Base-by-base conservation (phyloP, 495 filamentous ascomycete genomes). In the Aspergillus mulundensis region DNA sequence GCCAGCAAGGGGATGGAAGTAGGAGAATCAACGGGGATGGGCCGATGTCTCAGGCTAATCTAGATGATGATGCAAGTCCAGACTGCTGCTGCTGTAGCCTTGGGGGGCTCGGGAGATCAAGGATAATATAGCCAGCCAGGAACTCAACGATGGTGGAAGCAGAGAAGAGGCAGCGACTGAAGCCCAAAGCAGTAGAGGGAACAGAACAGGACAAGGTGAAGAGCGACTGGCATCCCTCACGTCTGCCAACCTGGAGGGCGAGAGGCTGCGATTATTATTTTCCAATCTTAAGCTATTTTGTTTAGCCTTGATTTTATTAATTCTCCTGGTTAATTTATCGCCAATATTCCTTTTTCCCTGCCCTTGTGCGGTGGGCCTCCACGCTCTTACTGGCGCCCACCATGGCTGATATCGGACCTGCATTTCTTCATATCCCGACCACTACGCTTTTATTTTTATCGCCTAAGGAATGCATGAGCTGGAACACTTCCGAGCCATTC, bases 1-100 rank as follows among this genome's bases (percentile, higher is more conserved):
- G 56, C 56, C 64, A 65, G 65, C 66, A 70, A 66, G 65, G 68
- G 61, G 66, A 63, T 16, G 52, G 55, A 47, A 55, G 54, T 8
- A 28, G 8, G 4, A 56, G 54, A 53, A 48, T 50, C 32, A 44
- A 54, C 24, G 57, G 57, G 41, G 61, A 34, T 21, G 57, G 52
- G 24, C 25, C 40, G 53, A 59, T 65, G 62, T 65, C 62, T 65
- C 55, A 65, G 57, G 44, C 38, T 28, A 54, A 28, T 30, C 32
- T 36, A 43, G 50, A 50, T 23, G 24, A 42, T 30, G 32, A 36
- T 36, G 32, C 32, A 36, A 15, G 32, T 36, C 12, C 40, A 42
- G 45, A 15, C 8, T 30, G 46, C 5, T 39, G 28, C 39, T 30
- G 52, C 25, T 44, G 51, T 30, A 46, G 21, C 50, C n/a, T n/a